Evolutionary conservation across 2,329 filamentous ascomycete species (phyloP).

Genomic region (Fusarium proliferatum): DNA sequence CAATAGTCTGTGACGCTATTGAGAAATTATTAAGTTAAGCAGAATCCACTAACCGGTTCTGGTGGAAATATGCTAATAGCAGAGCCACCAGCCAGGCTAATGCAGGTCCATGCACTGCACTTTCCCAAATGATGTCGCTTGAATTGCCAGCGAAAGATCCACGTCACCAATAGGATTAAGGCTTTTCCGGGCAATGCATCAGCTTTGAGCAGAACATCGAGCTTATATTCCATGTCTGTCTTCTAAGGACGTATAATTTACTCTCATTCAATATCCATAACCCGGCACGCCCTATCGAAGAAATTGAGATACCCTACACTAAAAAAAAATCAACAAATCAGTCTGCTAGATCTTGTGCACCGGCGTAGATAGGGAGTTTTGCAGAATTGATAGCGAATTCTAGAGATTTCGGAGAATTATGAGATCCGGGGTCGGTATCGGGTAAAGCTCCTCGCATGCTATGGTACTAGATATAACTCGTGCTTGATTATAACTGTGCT

Average conservation of each 20-base stretch:
- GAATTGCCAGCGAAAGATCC: not conserved
- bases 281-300: no score
- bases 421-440: no score
- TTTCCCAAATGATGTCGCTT: not conserved
- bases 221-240: not conserved
- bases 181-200: no score
- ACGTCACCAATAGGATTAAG: accelerated
- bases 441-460: no score
- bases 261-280: no score
- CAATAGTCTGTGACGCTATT: not conserved
- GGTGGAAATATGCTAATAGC: not conserved
- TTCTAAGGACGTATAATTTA: no score
- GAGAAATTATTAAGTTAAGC: not conserved
- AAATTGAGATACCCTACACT: no score
- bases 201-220: not conserved
- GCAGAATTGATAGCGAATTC: accelerated
- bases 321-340: no score
- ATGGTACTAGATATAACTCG: no score
- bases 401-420: not conserved
- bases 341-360: accelerated
- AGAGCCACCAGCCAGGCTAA: accelerated
- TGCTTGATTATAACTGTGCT: not conserved
- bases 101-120: not conserved
- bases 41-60: accelerated
- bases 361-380: accelerated